Evolutionary conservation across 768 basidiomycete species (phyloP).

Genomic region (Dictyophora rubrovolvata): DNA sequence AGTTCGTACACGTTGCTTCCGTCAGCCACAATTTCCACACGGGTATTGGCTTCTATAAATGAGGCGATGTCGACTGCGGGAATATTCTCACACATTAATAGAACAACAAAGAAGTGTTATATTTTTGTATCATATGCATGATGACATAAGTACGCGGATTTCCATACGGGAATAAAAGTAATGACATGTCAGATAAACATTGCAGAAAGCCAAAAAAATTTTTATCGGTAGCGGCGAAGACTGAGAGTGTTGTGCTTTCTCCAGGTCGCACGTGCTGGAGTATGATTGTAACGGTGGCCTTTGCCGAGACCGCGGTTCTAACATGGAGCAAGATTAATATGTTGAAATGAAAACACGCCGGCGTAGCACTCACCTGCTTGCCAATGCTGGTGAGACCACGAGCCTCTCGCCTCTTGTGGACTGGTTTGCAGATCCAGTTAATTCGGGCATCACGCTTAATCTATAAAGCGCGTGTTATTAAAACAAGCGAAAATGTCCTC

Average conservation of each 20-base stretch:
- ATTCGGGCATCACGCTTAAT: conserved; percentile 94
- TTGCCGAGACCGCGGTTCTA: conserved; percentile 97
- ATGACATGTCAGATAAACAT: background rate
- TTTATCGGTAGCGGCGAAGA: conserved; percentile 79
- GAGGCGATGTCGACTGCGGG: background rate
- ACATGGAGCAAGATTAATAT: background rate
- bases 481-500: no score
- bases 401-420: conserved; percentile 97
- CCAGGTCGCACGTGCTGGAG: conserved; percentile 86
- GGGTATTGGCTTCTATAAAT: background rate
- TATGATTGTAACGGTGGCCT: conserved; percentile 89
- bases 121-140: conserved; percentile 9
- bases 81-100: background rate
- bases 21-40: background rate
- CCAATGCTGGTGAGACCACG: conserved; percentile 96
- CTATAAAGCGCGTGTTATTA: conserved; percentile 24
- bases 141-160: background rate
- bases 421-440: conserved; percentile 98
- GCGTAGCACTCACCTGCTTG: conserved; percentile 59
- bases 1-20: background rate
- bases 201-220: conserved; percentile 16
- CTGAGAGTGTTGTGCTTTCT: conserved; percentile 97
- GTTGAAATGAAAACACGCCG: background rate
- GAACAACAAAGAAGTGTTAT: conserved; percentile 1
- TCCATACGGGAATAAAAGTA: background rate